Evolutionary conservation across 2,329 filamentous ascomycete species (phyloP).

Genomic region (Grosmannia clavigera): DNA sequence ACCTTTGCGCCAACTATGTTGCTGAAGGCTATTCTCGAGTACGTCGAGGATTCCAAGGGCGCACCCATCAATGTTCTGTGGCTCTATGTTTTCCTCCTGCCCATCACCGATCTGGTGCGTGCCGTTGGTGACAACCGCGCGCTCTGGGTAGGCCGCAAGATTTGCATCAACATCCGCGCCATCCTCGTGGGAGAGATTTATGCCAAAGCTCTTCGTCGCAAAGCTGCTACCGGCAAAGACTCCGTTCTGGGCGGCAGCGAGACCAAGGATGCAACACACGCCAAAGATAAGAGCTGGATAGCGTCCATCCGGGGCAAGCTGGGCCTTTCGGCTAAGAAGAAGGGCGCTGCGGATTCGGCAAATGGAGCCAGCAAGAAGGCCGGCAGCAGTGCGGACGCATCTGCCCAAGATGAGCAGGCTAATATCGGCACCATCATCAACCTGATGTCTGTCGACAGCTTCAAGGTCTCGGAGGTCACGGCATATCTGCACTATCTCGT

Average conservation of each 20-base stretch:
- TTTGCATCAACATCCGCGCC: conserved; percentile 84
- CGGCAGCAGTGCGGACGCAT: conserved; percentile 21
- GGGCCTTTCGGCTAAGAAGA: conserved; percentile 40
- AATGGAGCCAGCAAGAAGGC: conserved; percentile 20
- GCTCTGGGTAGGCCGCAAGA: conserved; percentile 85
- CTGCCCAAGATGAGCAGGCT: conserved; percentile 57
- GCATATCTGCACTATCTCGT: conserved; percentile 95
- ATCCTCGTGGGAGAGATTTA: conserved; percentile 98
- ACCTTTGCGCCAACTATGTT: conserved; percentile 87
- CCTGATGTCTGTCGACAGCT: conserved; percentile 97
- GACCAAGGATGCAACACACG: conserved; percentile 22
- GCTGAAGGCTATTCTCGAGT: conserved; percentile 82
- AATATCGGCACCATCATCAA: conserved; percentile 98
- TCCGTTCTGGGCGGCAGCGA: conserved; percentile 50
- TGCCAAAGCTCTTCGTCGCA: conserved; percentile 83
- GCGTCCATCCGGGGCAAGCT: conserved; percentile 43
- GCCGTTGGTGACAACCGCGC: conserved; percentile 77
- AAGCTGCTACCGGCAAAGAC: conserved; percentile 69
- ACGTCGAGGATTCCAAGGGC: conserved; percentile 69
- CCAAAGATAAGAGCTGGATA: conserved; percentile 28
- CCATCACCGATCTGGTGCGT: conserved; percentile 68
- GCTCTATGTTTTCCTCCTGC: conserved; percentile 88
- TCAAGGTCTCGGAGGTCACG: conserved; percentile 92
- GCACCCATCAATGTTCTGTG: conserved; percentile 81
- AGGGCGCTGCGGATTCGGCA: conserved; percentile 17